Evolutionary conservation across 345 rosid genomes (phyloP).

Genomic region (Gossypium australe): DNA sequence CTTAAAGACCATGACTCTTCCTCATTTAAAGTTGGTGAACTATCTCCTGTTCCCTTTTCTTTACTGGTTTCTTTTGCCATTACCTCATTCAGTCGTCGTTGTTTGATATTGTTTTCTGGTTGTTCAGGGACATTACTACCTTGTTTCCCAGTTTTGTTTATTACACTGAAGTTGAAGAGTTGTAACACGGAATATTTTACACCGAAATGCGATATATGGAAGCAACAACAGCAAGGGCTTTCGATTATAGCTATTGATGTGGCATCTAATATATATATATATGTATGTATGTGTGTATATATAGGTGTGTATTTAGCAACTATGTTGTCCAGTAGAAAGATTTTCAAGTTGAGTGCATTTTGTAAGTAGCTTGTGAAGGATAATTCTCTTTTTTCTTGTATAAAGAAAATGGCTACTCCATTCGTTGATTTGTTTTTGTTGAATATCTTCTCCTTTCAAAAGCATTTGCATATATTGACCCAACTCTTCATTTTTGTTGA

Average conservation of each 20-base stretch:
- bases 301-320: background rate
- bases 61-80: background rate
- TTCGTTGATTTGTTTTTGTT: no score
- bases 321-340: background rate
- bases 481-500: no score
- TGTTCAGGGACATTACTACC: conserved; percentile 43
- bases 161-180: conserved; percentile 40
- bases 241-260: background rate
- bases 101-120: background rate
- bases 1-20: conserved; percentile 61
- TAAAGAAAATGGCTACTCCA: no score
- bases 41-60: background rate
- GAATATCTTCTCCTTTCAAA: no score
- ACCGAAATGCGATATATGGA: background rate
- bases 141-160: conserved; percentile 48
- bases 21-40: conserved; percentile 42
- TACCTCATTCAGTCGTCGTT: background rate
- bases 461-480: no score
- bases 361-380: background rate
- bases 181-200: conserved; percentile 1
- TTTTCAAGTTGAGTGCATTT: background rate
- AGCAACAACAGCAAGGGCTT: background rate
- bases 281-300: no score
- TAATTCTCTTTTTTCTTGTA: background rate
- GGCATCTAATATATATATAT: background rate